Evolutionary conservation across 2,329 filamentous ascomycete species (phyloP).

Genomic region (Plenodomus lindquistii): DNA sequence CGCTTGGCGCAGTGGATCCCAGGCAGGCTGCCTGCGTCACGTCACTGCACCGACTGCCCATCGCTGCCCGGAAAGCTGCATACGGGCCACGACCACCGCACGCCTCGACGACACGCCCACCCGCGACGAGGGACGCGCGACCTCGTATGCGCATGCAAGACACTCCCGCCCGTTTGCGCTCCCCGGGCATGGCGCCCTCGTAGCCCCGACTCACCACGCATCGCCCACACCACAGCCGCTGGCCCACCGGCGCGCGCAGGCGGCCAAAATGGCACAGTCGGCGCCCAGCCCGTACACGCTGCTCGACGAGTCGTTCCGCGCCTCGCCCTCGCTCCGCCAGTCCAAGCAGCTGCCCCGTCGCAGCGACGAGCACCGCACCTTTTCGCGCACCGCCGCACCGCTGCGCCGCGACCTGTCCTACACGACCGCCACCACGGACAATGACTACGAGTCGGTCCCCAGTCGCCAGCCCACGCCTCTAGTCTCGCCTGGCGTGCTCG

Average conservation of each 20-base stretch:
- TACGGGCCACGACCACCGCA: not conserved
- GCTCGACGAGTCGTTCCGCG: conserved; percentile 38
- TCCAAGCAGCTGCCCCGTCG: conserved; percentile 33
- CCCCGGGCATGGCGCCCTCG: conserved; percentile 26
- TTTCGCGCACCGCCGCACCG: conserved; percentile 26
- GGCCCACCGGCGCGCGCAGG: conserved; percentile 4
- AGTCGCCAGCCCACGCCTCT: conserved; percentile 34
- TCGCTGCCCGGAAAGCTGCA: not conserved
- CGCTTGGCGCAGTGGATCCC: not conserved
- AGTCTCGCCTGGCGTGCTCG: conserved; percentile 29
- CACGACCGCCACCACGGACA: conserved; percentile 33
- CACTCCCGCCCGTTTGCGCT: conserved; percentile 7
- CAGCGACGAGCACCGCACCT: conserved; percentile 29
- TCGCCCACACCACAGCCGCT: not conserved
- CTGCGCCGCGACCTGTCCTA: conserved; percentile 19
- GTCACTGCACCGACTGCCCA: too few species aligned
- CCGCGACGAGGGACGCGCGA: too few species aligned
- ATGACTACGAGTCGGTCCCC: conserved; percentile 28
- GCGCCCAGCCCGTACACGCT: conserved; percentile 31
- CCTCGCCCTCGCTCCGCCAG: conserved; percentile 29
- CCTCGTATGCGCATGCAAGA: conserved; percentile 21
- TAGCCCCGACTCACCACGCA: conserved; percentile 9
- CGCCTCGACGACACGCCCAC: not conserved
- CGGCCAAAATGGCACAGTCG: conserved; percentile 26
- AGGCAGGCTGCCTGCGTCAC: not conserved